Evolutionary conservation across 1,284 basidiomycete genomes (phyloP), one percentile per base, ranked within the genome.

Genomic region (Microbotryomycetes sp.): DNA sequence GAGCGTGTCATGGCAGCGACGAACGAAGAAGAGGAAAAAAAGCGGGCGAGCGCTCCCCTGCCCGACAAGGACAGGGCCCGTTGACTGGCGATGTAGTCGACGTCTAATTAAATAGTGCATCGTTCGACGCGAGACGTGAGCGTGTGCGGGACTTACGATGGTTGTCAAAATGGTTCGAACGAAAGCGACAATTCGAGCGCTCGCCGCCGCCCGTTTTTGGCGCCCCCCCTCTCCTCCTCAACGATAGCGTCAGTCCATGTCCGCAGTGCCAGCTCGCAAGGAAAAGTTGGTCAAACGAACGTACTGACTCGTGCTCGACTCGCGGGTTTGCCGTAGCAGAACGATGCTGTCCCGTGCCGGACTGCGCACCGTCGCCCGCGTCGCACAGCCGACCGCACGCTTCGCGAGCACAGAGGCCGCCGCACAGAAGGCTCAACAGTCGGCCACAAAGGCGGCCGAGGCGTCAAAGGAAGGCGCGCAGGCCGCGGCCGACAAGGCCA

Each of bases 401-500:
- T 27, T 50, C 52, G 61, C 53, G 16, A 63, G 61, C 52, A 56
- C 64, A 4, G 47, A 56, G 41, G 11, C 30, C 9, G 35, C 35
- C 9, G 11, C 9, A 41, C 35, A 41, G 18, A 41, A 41, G 27
- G 58, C 58, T 6, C 46, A 54, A 24, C 29, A 59, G 16, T 49
- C 62, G 47, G 56, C 62, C n/a, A 51, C 57, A 23, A 48, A 57
- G 16, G 66, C 69, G 51, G 66, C 71, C 35, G 77, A 81, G 60
- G 74, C 76, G 46, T 76, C 81, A 11, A 82, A 85, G 74, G 82
- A 86, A 76, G 85, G 85, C 74, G 84, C 84, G 5, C 81, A 86
- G 75, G 84, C 87, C 63, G 79, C 81, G 31, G 75, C 86, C 62
- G 78, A 79, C 47, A 76, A 76, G 56, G 84, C 81, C 13, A 83